Conservation (phyloP, 169 alveolate genomes). For the Cryptosporidium felis region DNA sequence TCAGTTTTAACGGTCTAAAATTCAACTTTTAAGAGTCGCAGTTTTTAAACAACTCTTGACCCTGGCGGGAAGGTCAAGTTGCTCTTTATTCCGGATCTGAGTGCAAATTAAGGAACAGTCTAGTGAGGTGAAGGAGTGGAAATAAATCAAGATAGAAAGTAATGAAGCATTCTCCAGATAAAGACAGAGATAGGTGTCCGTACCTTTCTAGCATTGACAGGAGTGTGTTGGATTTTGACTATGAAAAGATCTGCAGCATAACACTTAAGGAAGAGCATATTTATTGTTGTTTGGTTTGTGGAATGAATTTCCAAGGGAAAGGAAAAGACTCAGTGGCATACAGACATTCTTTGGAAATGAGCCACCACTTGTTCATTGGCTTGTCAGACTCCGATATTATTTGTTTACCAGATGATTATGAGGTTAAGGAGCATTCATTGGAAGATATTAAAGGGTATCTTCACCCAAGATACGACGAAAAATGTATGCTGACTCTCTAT, state of each 20-base stretch:
- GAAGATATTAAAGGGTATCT: constrained; percentile 90
- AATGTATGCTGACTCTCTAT: constrained; percentile 77
- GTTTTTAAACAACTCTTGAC: too few species aligned
- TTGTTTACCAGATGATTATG: constrained; percentile 97
- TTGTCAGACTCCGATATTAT: constrained; percentile 88
- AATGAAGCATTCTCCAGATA: background rate
- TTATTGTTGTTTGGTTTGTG: constrained; percentile 97
- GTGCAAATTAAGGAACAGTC: too few species aligned
- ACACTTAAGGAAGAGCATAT: constrained; percentile 93
- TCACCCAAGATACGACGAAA: constrained; percentile 34
- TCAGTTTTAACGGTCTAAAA: too few species aligned
- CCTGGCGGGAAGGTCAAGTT: too few species aligned
- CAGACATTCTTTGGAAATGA: constrained; percentile 93
- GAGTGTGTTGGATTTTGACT: constrained; percentile 96
- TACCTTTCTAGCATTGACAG: constrained; percentile 93
- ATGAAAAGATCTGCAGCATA: constrained; percentile 96
- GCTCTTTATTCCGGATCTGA: too few species aligned
- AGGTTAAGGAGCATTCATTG: constrained; percentile 93
- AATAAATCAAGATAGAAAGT: too few species aligned
- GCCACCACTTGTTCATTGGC: constrained; percentile 94
- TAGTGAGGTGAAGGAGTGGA: too few species aligned
- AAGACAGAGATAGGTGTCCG: constrained; percentile 86
- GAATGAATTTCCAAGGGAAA: constrained; percentile 95
- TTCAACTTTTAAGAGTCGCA: too few species aligned
- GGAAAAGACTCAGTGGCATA: constrained; percentile 95